Percentiles rank a stretch among this genome's conserved stretches.
phyloP scores from a whole-genome alignment of 139 green algal species.

The Volvox africanus region DNA sequence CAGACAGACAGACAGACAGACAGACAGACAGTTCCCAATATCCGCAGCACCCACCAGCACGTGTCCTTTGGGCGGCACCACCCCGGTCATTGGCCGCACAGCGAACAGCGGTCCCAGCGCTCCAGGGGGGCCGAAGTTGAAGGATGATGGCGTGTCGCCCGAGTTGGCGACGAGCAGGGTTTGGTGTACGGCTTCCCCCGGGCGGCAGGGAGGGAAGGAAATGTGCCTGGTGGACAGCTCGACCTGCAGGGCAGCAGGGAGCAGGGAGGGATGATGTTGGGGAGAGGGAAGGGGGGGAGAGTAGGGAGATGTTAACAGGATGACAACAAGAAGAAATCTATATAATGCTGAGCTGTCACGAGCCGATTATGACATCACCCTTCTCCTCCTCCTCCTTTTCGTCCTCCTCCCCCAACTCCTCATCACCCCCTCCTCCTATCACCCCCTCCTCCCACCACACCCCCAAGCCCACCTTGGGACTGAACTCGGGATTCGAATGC shows the following conservation, averaged over 20 bases:
- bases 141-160: conserved; percentile 75
- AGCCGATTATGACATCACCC: no score
- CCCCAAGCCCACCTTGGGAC: conserved; percentile 52
- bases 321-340: no score
- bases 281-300: neutral
- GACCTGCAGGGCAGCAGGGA: conserved; percentile 45
- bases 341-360: no score
- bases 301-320: neutral
- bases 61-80: conserved; percentile 66
- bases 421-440: neutral
- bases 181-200: conserved; percentile 59
- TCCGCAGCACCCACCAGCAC: conserved; percentile 61
- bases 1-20: no score
- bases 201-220: conserved; percentile 68
- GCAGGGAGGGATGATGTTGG: neutral
- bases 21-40: no score
- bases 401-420: neutral
- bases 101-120: conserved; percentile 39
- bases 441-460: neutral
- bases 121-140: conserved; percentile 52
- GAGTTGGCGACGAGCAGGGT: conserved; percentile 75
- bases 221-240: conserved; percentile 57
- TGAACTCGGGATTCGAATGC: conserved; percentile 65
- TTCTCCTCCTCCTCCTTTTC: neutral
- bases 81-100: conserved; percentile 52